Evolutionary conservation across 805 yeast species (phyloP), one percentile per base, ranked within the genome.

Genomic region (Candida succiphila): DNA sequence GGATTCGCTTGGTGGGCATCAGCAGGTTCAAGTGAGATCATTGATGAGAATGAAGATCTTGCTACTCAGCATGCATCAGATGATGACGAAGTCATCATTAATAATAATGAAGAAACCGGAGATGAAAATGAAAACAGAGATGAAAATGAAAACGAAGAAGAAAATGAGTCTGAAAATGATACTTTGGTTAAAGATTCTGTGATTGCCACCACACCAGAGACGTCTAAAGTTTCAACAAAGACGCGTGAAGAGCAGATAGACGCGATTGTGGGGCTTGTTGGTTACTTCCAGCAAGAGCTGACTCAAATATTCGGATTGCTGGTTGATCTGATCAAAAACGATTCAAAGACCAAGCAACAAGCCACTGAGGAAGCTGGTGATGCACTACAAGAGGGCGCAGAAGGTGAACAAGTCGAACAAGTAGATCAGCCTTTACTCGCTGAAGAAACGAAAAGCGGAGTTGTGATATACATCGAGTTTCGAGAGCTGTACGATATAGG

Each of bases 1-100:
- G 87, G 87, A 1, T 68, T 82, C 37, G 60, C 81, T 16, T 83
- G 92, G 92, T 83, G 89, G 86, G 94, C 94, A 3, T 69, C 82
- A 21, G 89, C 92, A 1, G 94, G 92, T 7, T 14, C n/a, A 14
- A 24, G 25, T 7, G 10, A 10, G 3, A 10, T 10, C 15, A 9
- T 29, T 4, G n/a, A n/a, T n/a, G n/a, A n/a, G n/a, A n/a, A n/a
- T n/a, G n/a, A n/a, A n/a, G n/a, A n/a, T n/a, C n/a, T n/a, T n/a
- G n/a, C n/a, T n/a, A n/a, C n/a, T 30, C 5, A 15, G 16, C 16
- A 28, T 17, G 10, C 19, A 30, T 17, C 23, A 22, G 12, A n/a
- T 30, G 12, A 8, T 21, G 24, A 21, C 7, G 12, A n/a, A n/a
- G n/a, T n/a, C n/a, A n/a, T n/a, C n/a, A n/a, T n/a, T n/a, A n/a